A percentile compares a stretch with the other conserved stretches of the same genome.
Evolutionary conservation across 2,329 filamentous ascomycete genomes (phyloP).

Genomic region (Huntiella abstrusa): DNA sequence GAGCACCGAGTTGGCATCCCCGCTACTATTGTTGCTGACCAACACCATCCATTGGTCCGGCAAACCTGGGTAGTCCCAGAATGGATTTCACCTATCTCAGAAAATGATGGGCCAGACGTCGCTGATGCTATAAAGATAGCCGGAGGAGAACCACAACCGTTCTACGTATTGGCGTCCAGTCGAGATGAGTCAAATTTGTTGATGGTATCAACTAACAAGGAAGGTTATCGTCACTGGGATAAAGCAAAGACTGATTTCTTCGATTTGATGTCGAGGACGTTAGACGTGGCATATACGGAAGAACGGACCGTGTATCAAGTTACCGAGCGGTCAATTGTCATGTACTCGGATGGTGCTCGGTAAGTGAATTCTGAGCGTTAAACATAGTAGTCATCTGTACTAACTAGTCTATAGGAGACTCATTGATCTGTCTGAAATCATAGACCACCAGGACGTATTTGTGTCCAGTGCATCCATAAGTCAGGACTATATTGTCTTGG

Average conservation of each 20-base stretch:
- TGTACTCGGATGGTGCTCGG: constrained; percentile 21
- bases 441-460: constrained; percentile 15
- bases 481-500: constrained; percentile 23
- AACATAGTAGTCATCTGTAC: constrained; percentile 3
- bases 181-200: constrained; percentile 27
- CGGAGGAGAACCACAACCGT: constrained; percentile 7
- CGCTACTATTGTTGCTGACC: constrained; percentile 42
- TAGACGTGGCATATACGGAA: constrained; percentile 24
- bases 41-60: constrained; percentile 31
- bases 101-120: constrained; percentile 1
- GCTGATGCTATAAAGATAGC: not conserved
- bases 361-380: constrained; percentile 15
- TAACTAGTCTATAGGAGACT: constrained; percentile 16
- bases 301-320: constrained; percentile 30
- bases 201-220: not conserved
- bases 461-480: constrained; percentile 26
- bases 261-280: constrained; percentile 33
- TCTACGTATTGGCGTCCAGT: constrained; percentile 27
- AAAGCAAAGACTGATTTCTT: constrained; percentile 18
- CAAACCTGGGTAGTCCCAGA: constrained; percentile 33
- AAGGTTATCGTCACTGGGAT: too few relatives aligned
- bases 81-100: constrained; percentile 9
- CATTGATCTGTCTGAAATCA: constrained; percentile 18
- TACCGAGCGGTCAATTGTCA: constrained; percentile 28
- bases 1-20: constrained; percentile 54